Base-by-base conservation (phyloP, 441 rosid genomes). In the Populus tomentosa region DNA sequence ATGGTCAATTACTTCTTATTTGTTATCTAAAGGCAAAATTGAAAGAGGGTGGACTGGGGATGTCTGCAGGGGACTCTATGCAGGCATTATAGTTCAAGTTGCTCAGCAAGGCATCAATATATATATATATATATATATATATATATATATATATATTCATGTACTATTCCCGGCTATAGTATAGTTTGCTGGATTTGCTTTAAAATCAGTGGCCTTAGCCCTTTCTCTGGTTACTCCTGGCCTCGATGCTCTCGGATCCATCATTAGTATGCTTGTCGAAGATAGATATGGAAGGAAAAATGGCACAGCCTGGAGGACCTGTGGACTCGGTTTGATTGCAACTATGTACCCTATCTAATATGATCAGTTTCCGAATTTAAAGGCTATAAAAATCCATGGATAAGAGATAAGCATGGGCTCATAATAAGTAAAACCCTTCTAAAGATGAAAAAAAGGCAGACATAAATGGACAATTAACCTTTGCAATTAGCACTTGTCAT, bases 61-160 rank as follows among this genome's bases (percentile, higher is more conserved):
- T 38, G 46, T 38, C 30, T 77, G 95, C 21, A 85, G 92, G 72
- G 98, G 86, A 76, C 90, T 91, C 7, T 86, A 85, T 0, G 97
- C 95, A 0, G 95, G 95, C 9, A 80, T 90, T 30, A 89, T 89
- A 1, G 90, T 88, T n/a, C 95, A 90, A 71, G 92, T 88, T 46
- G 90, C 89, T 16, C 97, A 91, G 56, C 97, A 93, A 3, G 98
- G 97, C 62, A 93, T 91, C 78, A 93, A 93, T 75, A 90, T 26
- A 26, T 26, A 26, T 26, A 26, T 26, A n/a, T n/a, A 26, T n/a
- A n/a, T n/a, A n/a, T n/a, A n/a, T n/a, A n/a, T n/a, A n/a, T n/a
- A n/a, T n/a, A 93, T 75, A 90, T 26, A 26, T 26, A 26, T 26
- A 26, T 26, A 26, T 91, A 0, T 92, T 89, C 42, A 87, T 93